A percentile compares a stretch with the other conserved stretches of the same genome.
Conservation (phyloP, 2,329 filamentous ascomycete species). For the Paracorniculantispora psalliotae region DNA sequence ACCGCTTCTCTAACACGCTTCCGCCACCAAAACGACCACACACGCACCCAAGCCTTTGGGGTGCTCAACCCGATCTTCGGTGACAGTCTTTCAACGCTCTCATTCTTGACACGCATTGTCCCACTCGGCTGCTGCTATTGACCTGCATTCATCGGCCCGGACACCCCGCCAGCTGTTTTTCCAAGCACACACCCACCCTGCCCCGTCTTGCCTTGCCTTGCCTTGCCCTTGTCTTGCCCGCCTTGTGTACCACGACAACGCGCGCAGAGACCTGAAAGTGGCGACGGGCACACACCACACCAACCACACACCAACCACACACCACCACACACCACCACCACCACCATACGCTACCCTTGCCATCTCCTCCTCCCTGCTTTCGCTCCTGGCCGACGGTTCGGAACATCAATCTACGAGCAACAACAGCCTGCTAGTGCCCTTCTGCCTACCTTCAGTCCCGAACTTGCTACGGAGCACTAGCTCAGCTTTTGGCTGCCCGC, state of each 20-base stretch:
- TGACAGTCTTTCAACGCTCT: background rate
- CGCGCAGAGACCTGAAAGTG: background rate
- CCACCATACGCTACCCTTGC: background rate
- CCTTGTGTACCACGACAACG: background rate
- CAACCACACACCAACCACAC: background rate
- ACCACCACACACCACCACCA: background rate
- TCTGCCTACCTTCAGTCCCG: background rate
- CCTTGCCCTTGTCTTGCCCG: background rate
- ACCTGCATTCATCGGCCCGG: background rate
- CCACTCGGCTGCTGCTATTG: background rate
- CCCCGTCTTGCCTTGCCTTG: background rate
- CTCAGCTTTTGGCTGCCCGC: background rate
- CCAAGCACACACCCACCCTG: background rate
- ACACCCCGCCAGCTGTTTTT: background rate
- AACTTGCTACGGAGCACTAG: background rate
- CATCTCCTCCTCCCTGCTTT: constrained; percentile 1
- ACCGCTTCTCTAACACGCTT: background rate
- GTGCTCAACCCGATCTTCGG: background rate
- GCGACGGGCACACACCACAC: background rate
- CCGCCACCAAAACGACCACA: background rate
- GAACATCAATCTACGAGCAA: background rate
- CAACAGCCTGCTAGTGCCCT: background rate
- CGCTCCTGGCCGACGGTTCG: background rate
- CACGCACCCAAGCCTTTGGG: background rate
- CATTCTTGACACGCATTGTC: background rate